Evolutionary conservation across 306 rosid genomes (phyloP), one percentile per base, ranked within the genome.

Genomic region (Sicyos baderoa): DNA sequence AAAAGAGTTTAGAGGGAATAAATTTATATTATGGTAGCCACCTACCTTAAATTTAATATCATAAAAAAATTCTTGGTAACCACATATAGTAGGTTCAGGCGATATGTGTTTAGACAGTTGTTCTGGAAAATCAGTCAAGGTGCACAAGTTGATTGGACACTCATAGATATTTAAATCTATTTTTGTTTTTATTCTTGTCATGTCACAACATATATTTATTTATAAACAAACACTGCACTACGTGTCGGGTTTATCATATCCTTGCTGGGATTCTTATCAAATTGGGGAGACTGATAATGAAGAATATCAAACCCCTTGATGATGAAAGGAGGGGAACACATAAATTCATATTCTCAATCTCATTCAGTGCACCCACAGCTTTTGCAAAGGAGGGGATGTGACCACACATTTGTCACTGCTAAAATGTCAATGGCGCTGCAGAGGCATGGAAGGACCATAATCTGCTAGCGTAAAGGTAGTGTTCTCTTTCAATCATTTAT

Each of bases 261-360:
- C 75, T 64, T 55, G 56, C 68, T 79, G 80, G 74, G 80, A 79
- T 79, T 84, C 91, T 83, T 83, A 83, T 84, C 89, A 19, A 53
- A 76, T 76, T 21, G 5, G 58, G 23, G 27, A 71, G 40, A 50
- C 23, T n/a, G 82, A 65, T 71, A 57, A 72, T 55, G 73, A 70
- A 51, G 89, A 80, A 81, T 84, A 77, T 72, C 55, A 76, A 54
- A 50, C 81, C 45, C 77, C 53, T 74, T 71, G 68, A 74, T 82
- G 67, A 80, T 64, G 60, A 69, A 62, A 62, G 54, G 62, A 45
- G 67, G 67, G 66, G 69, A 63, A 63, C 70, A 59, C 69, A 62
- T 72, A 68, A 54, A 53, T 18, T 66, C 47, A 72, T 71, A 76
- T 86, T 84, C 85, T 78, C 78, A 56, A 45, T 73, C 74, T 72